Conservation (phyloP, 225 moss, liverwort and hornwort genomes). For the Sphagnum contortum region DNA sequence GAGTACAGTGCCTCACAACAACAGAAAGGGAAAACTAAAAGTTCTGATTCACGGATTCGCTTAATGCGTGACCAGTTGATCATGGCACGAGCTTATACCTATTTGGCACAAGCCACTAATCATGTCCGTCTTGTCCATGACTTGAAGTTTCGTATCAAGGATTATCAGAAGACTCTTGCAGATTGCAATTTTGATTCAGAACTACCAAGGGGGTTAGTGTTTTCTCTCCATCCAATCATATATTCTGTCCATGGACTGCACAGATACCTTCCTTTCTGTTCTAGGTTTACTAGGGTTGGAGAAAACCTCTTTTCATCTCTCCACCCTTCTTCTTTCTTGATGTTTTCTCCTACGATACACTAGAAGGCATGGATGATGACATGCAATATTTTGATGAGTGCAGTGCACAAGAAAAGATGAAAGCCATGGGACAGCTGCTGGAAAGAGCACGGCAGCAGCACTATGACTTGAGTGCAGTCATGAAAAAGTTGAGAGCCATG, state of each 20-base stretch:
- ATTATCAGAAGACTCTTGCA: slow-evolving; percentile 32
- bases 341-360: no score
- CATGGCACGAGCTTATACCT: slow-evolving; percentile 49
- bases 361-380: not conserved
- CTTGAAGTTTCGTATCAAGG: slow-evolving; percentile 51
- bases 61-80: slow-evolving; percentile 67
- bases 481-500: slow-evolving; percentile 60
- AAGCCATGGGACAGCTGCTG: slow-evolving; percentile 49
- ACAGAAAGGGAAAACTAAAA: slow-evolving; percentile 9
- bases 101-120: slow-evolving; percentile 43
- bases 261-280: no score
- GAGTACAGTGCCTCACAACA: slow-evolving; percentile 26
- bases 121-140: slow-evolving; percentile 35
- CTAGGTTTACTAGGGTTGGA: no score
- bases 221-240: not conserved
- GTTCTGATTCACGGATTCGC: slow-evolving; percentile 47
- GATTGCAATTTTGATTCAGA: slow-evolving; percentile 43
- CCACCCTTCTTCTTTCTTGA: no score
- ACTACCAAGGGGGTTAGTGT: slow-evolving; percentile 39
- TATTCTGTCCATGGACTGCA: no score
- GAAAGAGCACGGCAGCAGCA: slow-evolving; percentile 34
- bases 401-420: slow-evolving; percentile 51
- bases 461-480: slow-evolving; percentile 32
- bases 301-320: no score
- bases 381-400: slow-evolving; percentile 1